phyloP scores from a whole-genome alignment of 352 stramenopile species.

The Thalassiosira livingstoniorum region DNA sequence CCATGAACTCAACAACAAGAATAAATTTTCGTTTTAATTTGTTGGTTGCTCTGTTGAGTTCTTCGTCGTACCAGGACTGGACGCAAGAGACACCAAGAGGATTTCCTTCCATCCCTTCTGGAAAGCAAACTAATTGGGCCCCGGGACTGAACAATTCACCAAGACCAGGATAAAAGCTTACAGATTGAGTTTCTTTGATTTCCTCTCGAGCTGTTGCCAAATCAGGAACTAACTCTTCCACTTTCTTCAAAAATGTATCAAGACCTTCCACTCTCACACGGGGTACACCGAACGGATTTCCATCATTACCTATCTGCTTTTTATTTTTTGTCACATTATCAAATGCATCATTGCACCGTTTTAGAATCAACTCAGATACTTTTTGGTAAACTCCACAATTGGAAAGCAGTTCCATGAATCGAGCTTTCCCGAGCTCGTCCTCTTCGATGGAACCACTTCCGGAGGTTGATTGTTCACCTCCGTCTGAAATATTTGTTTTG shows the following conservation, averaged over 20 bases:
- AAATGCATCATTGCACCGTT: slow-evolving; percentile 27
- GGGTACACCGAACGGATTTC: slow-evolving; percentile 35
- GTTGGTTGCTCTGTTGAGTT: slow-evolving; percentile 62
- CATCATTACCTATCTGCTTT: background rate
- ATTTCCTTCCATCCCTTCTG: slow-evolving; percentile 70
- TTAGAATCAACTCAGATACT: slow-evolving; percentile 62
- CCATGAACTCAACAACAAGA: slow-evolving; percentile 71
- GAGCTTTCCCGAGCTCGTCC: slow-evolving; percentile 65
- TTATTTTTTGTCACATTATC: slow-evolving; percentile 21
- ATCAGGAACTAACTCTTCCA: slow-evolving; percentile 51
- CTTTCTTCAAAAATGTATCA: slow-evolving; percentile 56
- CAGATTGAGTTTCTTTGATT: slow-evolving; percentile 60
- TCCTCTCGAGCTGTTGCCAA: slow-evolving; percentile 58
- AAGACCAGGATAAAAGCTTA: slow-evolving; percentile 70
- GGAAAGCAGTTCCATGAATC: slow-evolving; percentile 72
- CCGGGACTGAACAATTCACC: slow-evolving; percentile 69
- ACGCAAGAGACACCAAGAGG: slow-evolving; percentile 64
- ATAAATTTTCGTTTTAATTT: slow-evolving; percentile 70
- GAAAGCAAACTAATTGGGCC: slow-evolving; percentile 63
- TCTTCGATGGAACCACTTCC: slow-evolving; percentile 58
- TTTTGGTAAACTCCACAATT: slow-evolving; percentile 69
- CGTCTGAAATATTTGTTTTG: background rate
- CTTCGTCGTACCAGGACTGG: slow-evolving; percentile 71
- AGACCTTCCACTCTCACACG: slow-evolving; percentile 62
- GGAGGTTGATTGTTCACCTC: background rate